Evolutionary conservation across 768 basidiomycete species (phyloP), one percentile per base, ranked within the genome.

Genomic region (Hygrophorus russula): DNA sequence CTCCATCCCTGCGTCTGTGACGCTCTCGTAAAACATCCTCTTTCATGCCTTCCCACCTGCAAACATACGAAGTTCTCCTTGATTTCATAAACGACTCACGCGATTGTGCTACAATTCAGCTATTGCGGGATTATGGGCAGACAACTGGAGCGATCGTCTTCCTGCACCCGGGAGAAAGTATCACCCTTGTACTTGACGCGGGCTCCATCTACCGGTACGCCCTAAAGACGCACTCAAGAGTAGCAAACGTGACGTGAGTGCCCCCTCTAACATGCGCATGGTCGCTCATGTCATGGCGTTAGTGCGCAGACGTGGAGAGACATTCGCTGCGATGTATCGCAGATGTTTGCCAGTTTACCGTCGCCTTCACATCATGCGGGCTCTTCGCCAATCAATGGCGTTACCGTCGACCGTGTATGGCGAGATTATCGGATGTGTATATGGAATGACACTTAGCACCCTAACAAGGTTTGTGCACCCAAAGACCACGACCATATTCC

Each of bases 41-140:
- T 45, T 46, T 50, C 51, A 82, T 83, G 81, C 81, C 81, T 46
- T 71, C 69, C 20, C 62, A 68, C 51, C 65, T 75, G 11, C 70
- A 78, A 58, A 57, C 55, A 47, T 82, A 79, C 62, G 80, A 81
- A 53, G 70, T 82, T 56, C 66, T 75, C 43, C 73, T 83, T 56
- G 76, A 78, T 56, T 71, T 84, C 57, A 73, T 71, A 39, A 84
- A 83, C 58, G 81, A 83, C 52, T 80, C 78, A 12, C 72, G 66
- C 51, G 76, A 79, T 54, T 70, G 65, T 42, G 71, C 77, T 46
- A 75, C 80, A 34, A 64, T 83, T 30, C 80, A 83, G 56, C 68
- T 80, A 24, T 60, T 79, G 46, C 69, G 72, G 29, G 74, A 82
- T 59, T 82, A 82, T 49, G 79, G 77, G 36, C 66, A 71, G 41